Base-by-base conservation (phyloP, 345 rosid genomes). In the Triadica sebifera region DNA sequence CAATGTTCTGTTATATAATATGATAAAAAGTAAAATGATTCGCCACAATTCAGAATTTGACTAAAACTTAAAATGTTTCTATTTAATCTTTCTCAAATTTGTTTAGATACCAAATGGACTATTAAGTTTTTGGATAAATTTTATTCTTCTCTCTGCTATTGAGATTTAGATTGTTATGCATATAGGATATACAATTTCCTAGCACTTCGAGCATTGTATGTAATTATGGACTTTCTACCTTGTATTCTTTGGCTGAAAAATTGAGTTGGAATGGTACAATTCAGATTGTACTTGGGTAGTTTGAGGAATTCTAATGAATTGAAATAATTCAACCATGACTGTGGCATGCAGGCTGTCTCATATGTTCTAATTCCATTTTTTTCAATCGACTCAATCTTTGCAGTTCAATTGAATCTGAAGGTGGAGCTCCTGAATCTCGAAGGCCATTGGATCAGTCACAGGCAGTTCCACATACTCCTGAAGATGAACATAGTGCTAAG, bases 391-490 rank as follows among this genome's bases (percentile, higher is more conserved):
- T n/a, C 19, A 39, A 20, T 62, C 22, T 76, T 72, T 73, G 74
- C 82, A 95, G 99, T 77, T 80, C 90, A 57, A 75, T 58, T 67
- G 89, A 87, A 83, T 81, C 86, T 75, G 94, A 89, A 75, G 87
- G 76, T 79, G 89, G 77, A 71, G 83, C 80, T 73, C 82, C 73
- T 51, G 81, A 84, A 64, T 50, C 78, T 71, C 93, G 83, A 79
- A 74, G 68, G 71, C 82, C 80, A 70, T 70, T 76, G 53, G 88
- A 86, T 75, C 83, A 81, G 53, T 57, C 79, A 22, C 68, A 77
- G 67, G 73, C 81, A 37, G 80, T 6, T 39, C 69, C 78, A 58
- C 73, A 82, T 22, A 64, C 78, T 78, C 72, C 81, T 69, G 87
- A 75, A 80, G 88, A 70, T 41, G 71, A 80, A 16, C 88, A 74